phyloP scores from a whole-genome alignment of 2,329 filamentous ascomycete genomes.

The Sarocladium strictum region DNA sequence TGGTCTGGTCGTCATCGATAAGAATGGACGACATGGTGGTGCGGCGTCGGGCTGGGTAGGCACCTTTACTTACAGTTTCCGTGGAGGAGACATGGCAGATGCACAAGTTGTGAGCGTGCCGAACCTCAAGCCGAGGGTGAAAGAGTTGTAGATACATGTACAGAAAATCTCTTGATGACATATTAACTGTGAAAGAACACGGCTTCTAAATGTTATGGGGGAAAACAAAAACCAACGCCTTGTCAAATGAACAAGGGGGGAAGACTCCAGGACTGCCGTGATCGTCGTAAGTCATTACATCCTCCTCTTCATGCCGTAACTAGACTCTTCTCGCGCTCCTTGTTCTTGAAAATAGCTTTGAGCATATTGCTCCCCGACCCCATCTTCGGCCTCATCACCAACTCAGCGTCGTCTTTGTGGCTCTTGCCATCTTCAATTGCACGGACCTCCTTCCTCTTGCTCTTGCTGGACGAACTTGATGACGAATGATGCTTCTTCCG shows the following conservation, averaged over 20 bases:
- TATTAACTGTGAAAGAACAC: not conserved
- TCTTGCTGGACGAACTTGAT: constrained; percentile 19
- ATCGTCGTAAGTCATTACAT: constrained; percentile 7
- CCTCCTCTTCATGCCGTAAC: constrained; percentile 8
- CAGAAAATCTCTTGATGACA: not conserved
- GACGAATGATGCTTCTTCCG: constrained; percentile 8
- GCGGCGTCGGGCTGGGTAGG: constrained; percentile 43
- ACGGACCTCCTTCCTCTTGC: constrained; percentile 27
- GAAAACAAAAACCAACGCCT: constrained; percentile 3
- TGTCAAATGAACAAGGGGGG: not conserved
- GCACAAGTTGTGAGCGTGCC: constrained; percentile 38
- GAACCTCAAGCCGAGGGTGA: constrained; percentile 2
- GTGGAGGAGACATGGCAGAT: constrained; percentile 39
- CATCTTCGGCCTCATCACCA: constrained; percentile 40
- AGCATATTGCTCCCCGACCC: constrained; percentile 46
- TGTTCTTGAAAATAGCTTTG: constrained; percentile 52
- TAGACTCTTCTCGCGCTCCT: constrained; percentile 36
- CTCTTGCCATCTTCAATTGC: constrained; percentile 30
- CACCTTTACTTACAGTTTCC: constrained; percentile 46
- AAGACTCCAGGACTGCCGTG: not conserved
- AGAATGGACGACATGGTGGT: constrained; percentile 40
- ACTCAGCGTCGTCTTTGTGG: constrained; percentile 24
- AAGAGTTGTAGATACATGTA: constrained; percentile 8
- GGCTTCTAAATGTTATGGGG: not conserved
- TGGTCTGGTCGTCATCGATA: constrained; percentile 46